Evolutionary conservation across 164 flowering plant genomes (phyloP).

Genomic region (Chimonanthus praecox): DNA sequence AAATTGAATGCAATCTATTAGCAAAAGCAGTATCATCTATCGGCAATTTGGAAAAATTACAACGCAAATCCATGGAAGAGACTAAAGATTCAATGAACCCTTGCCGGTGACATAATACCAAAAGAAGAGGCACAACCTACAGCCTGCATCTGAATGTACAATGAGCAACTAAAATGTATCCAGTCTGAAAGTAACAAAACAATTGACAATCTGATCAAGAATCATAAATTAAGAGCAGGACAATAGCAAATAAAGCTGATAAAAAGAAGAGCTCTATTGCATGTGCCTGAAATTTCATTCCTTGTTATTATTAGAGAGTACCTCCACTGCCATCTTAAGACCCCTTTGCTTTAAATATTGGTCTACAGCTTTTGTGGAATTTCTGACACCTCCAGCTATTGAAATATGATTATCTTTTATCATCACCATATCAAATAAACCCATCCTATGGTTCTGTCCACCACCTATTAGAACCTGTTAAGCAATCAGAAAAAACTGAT

Average conservation of each 20-base stretch:
- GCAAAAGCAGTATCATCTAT: background rate
- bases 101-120: background rate
- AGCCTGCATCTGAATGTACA: background rate
- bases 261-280: background rate
- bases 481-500: background rate
- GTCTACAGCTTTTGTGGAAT: slow-evolving; percentile 75
- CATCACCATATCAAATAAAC: slow-evolving; percentile 96
- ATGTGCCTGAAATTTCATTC: background rate
- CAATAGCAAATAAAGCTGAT: background rate
- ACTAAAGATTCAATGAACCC: background rate
- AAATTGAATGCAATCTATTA: background rate
- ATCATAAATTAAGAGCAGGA: background rate
- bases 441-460: slow-evolving; percentile 87
- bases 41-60: background rate
- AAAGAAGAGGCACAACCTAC: background rate
- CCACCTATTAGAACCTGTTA: slow-evolving; percentile 91
- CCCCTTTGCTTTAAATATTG: slow-evolving; percentile 52
- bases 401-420: slow-evolving; percentile 97
- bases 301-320: slow-evolving; percentile 17
- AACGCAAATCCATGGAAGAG: background rate
- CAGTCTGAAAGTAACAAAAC: background rate
- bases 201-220: background rate
- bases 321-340: slow-evolving; percentile 91
- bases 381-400: slow-evolving; percentile 67
- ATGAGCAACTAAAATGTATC: background rate